Evolutionary conservation across 257 asterid species (phyloP), one percentile per base, ranked within the genome.

Genomic region (Fraxinus quadrangulata): DNA sequence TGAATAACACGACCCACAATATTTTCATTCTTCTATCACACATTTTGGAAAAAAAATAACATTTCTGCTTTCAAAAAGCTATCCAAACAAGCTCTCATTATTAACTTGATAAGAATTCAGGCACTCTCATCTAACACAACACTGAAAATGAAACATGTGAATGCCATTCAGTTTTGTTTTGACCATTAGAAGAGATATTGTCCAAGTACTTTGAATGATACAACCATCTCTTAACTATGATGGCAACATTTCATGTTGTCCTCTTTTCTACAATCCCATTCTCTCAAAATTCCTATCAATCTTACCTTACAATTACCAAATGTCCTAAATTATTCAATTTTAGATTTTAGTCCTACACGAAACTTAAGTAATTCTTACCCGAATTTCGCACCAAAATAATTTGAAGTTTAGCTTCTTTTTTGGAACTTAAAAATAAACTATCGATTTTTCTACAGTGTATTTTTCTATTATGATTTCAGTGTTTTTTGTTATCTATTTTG

Each of bases 151-250:
- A 81, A 42, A 30, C 74, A 54, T 54, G 24, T 34, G 10, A 61
- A 63, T 13, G 49, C 24, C 67, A 68, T 63, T 63, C 51, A 8
- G 63, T 19, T 79, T 67, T 16, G 24, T 67, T 81, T 75, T 74
- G 82, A 85, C 89, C 71, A 40, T 49, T 71, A 49, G 70, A 75
- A 37, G 73, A 36, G 81, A 73, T 67, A 74, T 67, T 59, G 75
- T 74, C 86, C 81, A 84, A 54, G 75, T 87, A 81, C 89, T 81
- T 78, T 88, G 97, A 89, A 87, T 85, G 36, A 75, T 89, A 74
- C 70, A 83, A 26, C 71, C 34, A 80, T 34, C 77, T 47, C 84
- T 80, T 81, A 84, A 77, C 84, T 70, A 21, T 74, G 97, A 91
- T 45, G 59, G 76, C 84, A 80, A 88, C 87, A 39, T 79, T 78